A percentile compares a stretch with the other conserved stretches of the same genome.
phyloP scores from a whole-genome alignment of 2,329 filamentous ascomycete species.

The Sarocladium oryzae region DNA sequence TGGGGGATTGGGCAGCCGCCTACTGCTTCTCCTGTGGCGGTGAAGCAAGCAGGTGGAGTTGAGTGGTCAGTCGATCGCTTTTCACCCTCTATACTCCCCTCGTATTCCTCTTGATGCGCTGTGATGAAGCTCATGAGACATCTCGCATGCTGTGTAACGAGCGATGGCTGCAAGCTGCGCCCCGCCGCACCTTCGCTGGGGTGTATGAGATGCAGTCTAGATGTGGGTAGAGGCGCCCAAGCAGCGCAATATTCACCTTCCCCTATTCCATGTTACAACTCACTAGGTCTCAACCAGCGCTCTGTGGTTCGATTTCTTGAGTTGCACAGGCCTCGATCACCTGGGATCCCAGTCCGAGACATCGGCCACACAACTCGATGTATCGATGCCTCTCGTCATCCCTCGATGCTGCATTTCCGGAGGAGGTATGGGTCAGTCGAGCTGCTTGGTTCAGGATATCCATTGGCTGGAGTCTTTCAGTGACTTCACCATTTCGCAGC shows the following conservation, averaged over 20 bases:
- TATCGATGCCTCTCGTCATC: too few relatives aligned
- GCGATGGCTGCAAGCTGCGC: neutral
- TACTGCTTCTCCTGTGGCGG: too few relatives aligned
- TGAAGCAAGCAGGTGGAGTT: neutral
- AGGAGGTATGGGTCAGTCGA: too few relatives aligned
- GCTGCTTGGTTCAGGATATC: too few relatives aligned
- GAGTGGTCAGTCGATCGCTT: too few relatives aligned
- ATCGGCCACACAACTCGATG: too few relatives aligned
- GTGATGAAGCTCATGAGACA: neutral
- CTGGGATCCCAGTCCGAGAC: conserved; percentile 4
- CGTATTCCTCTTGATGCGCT: neutral
- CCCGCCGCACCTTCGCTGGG: neutral
- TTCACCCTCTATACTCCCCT: neutral
- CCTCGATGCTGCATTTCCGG: neutral
- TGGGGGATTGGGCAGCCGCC: neutral
- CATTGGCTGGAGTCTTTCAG: neutral
- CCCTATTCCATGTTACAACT: neutral
- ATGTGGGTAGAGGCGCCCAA: too few relatives aligned
- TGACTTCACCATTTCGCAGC: too few relatives aligned
- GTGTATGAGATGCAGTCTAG: too few relatives aligned
- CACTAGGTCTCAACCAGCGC: neutral
- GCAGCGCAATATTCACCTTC: neutral
- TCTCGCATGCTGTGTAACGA: conserved; percentile 1
- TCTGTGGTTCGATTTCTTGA: neutral
- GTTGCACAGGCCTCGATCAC: conserved; percentile 1